Base-by-base conservation (phyloP, 1,284 basidiomycete species). In the Naganishia sp. region DNA sequence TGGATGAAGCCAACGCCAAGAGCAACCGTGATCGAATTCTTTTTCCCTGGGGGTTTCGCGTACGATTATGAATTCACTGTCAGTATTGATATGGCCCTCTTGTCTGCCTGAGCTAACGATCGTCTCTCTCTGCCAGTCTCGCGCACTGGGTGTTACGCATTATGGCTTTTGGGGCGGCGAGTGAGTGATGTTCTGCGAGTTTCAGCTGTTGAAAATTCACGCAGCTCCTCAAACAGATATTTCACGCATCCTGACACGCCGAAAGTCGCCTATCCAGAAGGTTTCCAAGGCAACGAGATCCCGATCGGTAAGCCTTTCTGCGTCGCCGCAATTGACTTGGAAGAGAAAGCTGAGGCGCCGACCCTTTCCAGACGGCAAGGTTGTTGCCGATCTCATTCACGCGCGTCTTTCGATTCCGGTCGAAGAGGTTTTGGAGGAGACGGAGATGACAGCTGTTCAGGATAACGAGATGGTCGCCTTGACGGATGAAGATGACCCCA, bases 121-220 rank as follows among this genome's bases (percentile, higher is more conserved):
- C 15, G 21, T 18, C 45, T 11, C 43, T 23, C 23, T 23, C 15
- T 13, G 23, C 85, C 88, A 87, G 1, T 79, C 89, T 0, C 80
- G 85, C 43, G 85, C 88, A 0, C 79, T 92, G 28, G 88, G 88
- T 11, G 87, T 90, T 81, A 82, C 78, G n/a, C 86, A 92, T 77
- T 88, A 86, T 72, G 87, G 86, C 2, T 82, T 91, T 66, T 90
- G 90, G 89, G 87, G 88, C 68, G 84, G 88, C 77, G 85, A 84
- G 85, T 88, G 79, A 85, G 85, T 83, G 3, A 11, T 21, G 25
- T 45, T 21, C 28, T 35, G 3, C 13, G 21, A 21, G 2, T 32
- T 23, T 15, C 32, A 6, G 31, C 35, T 39, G 2, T 9, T 39
- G 13, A 13, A 9, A 2, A 39, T 6, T 39, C 7, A 39, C 35